phyloP scores from a whole-genome alignment of 2,329 filamentous ascomycete species.

The Arthrobotrys megalospora region DNA sequence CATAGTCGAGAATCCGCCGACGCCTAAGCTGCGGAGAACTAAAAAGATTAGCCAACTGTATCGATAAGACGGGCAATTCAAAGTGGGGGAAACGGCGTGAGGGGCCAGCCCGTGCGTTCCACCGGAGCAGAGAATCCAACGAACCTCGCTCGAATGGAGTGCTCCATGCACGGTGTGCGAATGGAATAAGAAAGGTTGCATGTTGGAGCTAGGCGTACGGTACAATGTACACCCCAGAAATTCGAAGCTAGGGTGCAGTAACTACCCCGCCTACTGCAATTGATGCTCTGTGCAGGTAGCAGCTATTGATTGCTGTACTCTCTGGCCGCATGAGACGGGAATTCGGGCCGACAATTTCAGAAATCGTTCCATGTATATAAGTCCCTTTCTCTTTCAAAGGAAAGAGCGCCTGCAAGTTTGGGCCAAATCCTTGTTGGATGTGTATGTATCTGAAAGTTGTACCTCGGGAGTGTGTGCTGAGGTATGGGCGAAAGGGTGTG shows the following conservation, averaged over 20 bases:
- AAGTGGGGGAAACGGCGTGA: constrained; percentile 15
- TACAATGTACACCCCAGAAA: constrained; percentile 5
- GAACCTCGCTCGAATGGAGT: constrained; percentile 14
- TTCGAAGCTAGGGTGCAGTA: background rate
- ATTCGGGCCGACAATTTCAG: constrained; percentile 9
- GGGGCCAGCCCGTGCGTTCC: constrained; percentile 13
- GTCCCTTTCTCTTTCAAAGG: background rate
- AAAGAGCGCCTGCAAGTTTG: background rate
- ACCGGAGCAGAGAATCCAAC: background rate
- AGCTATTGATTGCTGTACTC: background rate
- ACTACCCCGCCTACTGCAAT: background rate
- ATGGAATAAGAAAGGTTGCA: constrained; percentile 3
- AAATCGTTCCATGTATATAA: background rate
- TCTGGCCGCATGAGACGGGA: background rate
- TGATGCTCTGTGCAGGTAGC: background rate
- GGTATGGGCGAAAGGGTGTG: background rate
- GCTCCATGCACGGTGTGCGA: constrained; percentile 6
- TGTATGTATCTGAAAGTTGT: constrained; percentile 15
- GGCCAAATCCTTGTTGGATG: constrained; percentile 4
- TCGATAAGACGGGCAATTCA: constrained; percentile 7
- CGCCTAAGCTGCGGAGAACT: background rate
- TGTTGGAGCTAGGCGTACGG: background rate
- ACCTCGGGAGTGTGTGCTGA: constrained; percentile 7
- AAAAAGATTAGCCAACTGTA: constrained; percentile 17
- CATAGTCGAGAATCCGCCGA: background rate